Percentiles rank a stretch among this genome's conserved stretches.
These are phyloP conservation scores for Chamaecyparis obtusa DNA, from an alignment of 75 land plant species.

Conservation along the genomic window DNA sequence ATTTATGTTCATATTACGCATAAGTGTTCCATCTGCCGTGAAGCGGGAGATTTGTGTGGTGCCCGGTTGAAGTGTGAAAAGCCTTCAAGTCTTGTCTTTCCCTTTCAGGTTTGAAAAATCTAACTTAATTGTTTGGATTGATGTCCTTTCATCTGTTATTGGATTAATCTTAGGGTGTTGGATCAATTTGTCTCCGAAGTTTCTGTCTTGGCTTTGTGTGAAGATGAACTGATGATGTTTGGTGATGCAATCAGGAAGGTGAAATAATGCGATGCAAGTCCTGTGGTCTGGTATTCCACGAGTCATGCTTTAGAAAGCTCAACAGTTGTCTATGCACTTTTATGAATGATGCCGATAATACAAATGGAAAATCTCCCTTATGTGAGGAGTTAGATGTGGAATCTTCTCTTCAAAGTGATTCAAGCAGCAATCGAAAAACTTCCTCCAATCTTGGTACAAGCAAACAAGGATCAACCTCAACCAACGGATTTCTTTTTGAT, in stretches of 20 bases:
- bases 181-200: not conserved
- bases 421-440: not conserved
- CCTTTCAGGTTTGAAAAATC: constrained; percentile 30
- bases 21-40: constrained; percentile 38
- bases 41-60: constrained; percentile 40
- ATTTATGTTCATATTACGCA: constrained; percentile 31
- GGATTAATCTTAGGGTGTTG: not conserved
- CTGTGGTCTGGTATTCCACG: constrained; percentile 30
- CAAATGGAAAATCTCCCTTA: not conserved
- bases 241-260: constrained; percentile 23
- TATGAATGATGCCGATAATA: not conserved
- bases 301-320: constrained; percentile 17
- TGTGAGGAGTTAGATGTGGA: not conserved
- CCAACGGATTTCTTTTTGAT: constrained; percentile 2
- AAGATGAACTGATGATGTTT: not conserved
- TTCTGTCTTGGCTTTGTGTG: not conserved
- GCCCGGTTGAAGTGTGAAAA: constrained; percentile 36
- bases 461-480: not conserved
- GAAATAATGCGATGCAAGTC: constrained; percentile 20
- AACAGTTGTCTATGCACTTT: constrained; percentile 24
- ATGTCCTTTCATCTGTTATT: not conserved
- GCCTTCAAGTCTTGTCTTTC: constrained; percentile 31
- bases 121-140: not conserved
- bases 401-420: not conserved
- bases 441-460: not conserved